Percentiles rank a stretch among this genome's conserved stretches.
Conservation (phyloP, 2,329 filamentous ascomycete species). For the Trichothecium roseum region DNA sequence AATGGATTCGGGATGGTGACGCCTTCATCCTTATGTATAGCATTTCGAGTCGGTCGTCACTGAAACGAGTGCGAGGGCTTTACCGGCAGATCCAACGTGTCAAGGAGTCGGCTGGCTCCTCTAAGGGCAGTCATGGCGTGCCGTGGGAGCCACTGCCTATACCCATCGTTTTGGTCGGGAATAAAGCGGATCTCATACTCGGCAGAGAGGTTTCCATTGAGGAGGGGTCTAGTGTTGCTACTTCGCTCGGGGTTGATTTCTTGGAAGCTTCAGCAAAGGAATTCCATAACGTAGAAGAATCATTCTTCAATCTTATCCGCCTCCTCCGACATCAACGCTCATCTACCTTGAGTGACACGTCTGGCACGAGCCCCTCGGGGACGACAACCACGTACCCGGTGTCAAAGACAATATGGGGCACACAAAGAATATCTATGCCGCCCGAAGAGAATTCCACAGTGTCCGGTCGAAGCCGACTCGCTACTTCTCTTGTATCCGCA, state of each 20-base stretch:
- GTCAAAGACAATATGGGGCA: too few species aligned
- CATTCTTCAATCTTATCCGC: slow-evolving; percentile 95
- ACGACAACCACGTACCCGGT: too few species aligned
- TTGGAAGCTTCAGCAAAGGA: slow-evolving; percentile 96
- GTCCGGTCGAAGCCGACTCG: too few species aligned
- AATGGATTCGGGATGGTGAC: slow-evolving; percentile 97
- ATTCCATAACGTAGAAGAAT: slow-evolving; percentile 96
- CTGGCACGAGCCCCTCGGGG: too few species aligned
- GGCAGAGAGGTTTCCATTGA: slow-evolving; percentile 93
- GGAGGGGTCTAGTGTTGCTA: slow-evolving; percentile 81
- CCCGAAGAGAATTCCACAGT: too few species aligned
- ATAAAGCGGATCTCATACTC: slow-evolving; percentile 83
- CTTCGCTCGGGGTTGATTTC: slow-evolving; percentile 89
- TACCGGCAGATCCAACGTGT: slow-evolving; percentile 95
- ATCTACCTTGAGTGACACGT: too few species aligned
- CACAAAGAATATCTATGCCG: too few species aligned
- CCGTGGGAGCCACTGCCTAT: slow-evolving; percentile 57
- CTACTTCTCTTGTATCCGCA: too few species aligned
- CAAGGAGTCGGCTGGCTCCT: slow-evolving; percentile 75
- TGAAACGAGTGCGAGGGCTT: slow-evolving; percentile 87
- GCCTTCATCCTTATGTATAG: slow-evolving; percentile 96
- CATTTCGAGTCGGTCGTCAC: slow-evolving; percentile 92
- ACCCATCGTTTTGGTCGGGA: slow-evolving; percentile 96
- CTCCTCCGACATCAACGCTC: too few species aligned
- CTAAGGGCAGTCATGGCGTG: too few species aligned